These are phyloP conservation scores for Fragaria iinumae DNA, from an alignment of 306 rosid species.

Conservation along the genomic window DNA sequence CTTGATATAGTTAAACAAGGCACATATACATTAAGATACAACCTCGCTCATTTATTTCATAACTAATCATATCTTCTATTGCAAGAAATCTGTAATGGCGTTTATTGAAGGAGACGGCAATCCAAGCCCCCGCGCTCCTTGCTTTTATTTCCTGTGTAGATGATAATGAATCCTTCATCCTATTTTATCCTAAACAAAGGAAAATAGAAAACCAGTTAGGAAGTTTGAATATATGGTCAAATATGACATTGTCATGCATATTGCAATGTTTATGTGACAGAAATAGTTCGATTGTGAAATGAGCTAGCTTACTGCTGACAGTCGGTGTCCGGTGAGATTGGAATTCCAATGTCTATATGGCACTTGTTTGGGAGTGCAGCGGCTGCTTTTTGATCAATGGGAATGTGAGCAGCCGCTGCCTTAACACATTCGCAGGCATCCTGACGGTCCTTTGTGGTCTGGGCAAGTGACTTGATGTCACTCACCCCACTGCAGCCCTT, in stretches of 20 bases:
- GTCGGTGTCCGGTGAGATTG: conserved; percentile 1
- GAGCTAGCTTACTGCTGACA: background rate
- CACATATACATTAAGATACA: too few relatives aligned
- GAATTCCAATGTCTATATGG: background rate
- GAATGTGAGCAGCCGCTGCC: background rate
- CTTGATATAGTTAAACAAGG: too few relatives aligned
- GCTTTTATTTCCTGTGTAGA: conserved; percentile 7
- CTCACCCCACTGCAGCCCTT: background rate
- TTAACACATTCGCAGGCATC: conserved; percentile 5
- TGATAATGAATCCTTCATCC: background rate
- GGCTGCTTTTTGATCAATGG: background rate
- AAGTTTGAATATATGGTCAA: background rate
- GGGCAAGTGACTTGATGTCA: background rate
- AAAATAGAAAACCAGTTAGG: background rate
- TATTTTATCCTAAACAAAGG: background rate
- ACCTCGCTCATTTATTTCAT: too few relatives aligned
- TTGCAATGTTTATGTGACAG: background rate
- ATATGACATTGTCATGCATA: too few relatives aligned
- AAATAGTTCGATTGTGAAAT: background rate
- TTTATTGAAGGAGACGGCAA: background rate
- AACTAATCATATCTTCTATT: too few relatives aligned
- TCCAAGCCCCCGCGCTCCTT: background rate
- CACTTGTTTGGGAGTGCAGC: background rate
- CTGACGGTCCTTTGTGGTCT: background rate
- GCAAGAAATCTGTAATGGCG: background rate